Evolutionary conservation across 306 rosid genomes (phyloP).

Genomic region (Sophora flavescens): DNA sequence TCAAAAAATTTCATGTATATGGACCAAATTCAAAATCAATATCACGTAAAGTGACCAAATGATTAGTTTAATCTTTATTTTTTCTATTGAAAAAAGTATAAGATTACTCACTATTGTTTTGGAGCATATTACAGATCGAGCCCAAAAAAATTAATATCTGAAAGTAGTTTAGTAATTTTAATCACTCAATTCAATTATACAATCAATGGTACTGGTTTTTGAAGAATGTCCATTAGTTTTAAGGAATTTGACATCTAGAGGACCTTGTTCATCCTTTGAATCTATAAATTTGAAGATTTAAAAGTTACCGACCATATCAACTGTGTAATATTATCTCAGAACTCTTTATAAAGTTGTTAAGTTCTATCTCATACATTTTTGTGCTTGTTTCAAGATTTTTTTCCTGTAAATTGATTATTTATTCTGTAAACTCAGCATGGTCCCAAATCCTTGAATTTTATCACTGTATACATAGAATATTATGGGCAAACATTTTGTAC

Average conservation of each 20-base stretch:
- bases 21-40: too few species aligned
- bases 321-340: conserved; percentile 8
- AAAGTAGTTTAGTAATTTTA: neutral
- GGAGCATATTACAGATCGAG: neutral
- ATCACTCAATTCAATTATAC: neutral
- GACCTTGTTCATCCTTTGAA: neutral
- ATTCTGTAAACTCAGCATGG: neutral
- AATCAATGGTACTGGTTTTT: neutral
- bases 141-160: neutral
- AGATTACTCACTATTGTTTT: neutral
- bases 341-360: neutral
- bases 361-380: neutral
- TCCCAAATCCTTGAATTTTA: conserved; percentile 10
- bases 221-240: neutral
- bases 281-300: neutral
- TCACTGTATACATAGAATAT: neutral
- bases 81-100: neutral
- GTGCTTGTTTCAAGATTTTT: neutral
- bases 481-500: neutral
- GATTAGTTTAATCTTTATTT: too few species aligned
- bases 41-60: too few species aligned
- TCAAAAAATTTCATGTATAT: too few species aligned
- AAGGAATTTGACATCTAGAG: neutral
- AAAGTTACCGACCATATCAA: neutral
- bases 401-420: neutral